These are phyloP conservation scores for Solanum boliviense DNA, from an alignment of 257 asterid genomes.

Conservation along the genomic window DNA sequence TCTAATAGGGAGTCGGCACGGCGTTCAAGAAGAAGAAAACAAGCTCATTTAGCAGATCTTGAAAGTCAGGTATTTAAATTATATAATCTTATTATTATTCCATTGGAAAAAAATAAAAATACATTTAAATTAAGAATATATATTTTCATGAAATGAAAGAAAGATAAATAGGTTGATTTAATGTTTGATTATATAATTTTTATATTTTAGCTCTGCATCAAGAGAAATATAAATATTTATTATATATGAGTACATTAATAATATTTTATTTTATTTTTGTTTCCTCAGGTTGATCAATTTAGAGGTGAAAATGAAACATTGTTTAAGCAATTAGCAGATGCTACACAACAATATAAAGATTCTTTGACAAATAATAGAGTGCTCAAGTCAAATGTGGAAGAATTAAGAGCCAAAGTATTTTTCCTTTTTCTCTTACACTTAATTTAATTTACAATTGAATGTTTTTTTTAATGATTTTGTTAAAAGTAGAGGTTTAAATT, in stretches of 20 bases:
- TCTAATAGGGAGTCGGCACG: slow-evolving; percentile 83
- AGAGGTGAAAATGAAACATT: slow-evolving; percentile 47
- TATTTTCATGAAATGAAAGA: no score
- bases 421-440: background rate
- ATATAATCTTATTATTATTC: background rate
- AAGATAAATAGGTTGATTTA: no score
- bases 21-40: slow-evolving; percentile 78
- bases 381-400: slow-evolving; percentile 85
- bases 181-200: no score
- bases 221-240: no score
- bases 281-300: slow-evolving; percentile 46
- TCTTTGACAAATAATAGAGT: slow-evolving; percentile 76
- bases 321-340: slow-evolving; percentile 58
- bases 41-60: slow-evolving; percentile 65
- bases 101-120: background rate
- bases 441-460: background rate
- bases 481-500: background rate
- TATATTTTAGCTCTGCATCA: no score
- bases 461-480: background rate
- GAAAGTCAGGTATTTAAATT: slow-evolving; percentile 50
- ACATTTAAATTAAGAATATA: background rate
- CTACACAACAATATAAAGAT: slow-evolving; percentile 63
- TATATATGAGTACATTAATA: no score
- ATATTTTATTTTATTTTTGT: background rate
- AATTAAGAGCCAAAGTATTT: slow-evolving; percentile 87